Conservation (phyloP, 805 yeast species). For the Sugiyamaella boreocaroliniensis region DNA sequence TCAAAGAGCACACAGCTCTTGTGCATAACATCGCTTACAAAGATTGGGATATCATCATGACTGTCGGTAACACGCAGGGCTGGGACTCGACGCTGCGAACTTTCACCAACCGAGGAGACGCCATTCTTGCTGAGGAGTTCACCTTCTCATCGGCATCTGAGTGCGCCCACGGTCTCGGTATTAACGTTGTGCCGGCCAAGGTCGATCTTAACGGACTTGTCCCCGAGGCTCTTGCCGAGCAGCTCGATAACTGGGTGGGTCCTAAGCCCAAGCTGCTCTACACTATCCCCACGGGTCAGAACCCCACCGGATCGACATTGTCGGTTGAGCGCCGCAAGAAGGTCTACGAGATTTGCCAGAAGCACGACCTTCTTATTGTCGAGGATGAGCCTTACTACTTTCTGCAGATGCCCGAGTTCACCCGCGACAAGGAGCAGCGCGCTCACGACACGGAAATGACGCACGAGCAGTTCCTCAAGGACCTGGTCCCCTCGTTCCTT, state of each 20-base stretch:
- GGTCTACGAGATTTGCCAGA: constrained; percentile 70
- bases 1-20: constrained; percentile 56
- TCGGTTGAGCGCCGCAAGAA: constrained; percentile 67
- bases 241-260: constrained; percentile 61
- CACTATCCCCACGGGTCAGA: constrained; percentile 94
- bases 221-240: constrained; percentile 58
- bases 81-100: constrained; percentile 81
- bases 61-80: constrained; percentile 84
- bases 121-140: constrained; percentile 75
- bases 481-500: constrained; percentile 69
- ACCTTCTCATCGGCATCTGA: constrained; percentile 82
- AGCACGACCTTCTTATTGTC: constrained; percentile 77
- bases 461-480: constrained; percentile 60
- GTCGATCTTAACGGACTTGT: constrained; percentile 75
- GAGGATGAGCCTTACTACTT: constrained; percentile 99
- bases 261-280: constrained; percentile 80
- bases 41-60: constrained; percentile 67
- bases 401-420: constrained; percentile 82
- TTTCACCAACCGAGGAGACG: constrained; percentile 70
- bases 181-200: constrained; percentile 61
- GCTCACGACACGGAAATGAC: constrained; percentile 18
- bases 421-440: constrained; percentile 34
- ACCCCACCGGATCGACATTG: constrained; percentile 91
- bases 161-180: constrained; percentile 67
- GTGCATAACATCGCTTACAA: constrained; percentile 45